phyloP scores from a whole-genome alignment of 495 filamentous ascomycete species.

The Hypoxylon crocopeplum region DNA sequence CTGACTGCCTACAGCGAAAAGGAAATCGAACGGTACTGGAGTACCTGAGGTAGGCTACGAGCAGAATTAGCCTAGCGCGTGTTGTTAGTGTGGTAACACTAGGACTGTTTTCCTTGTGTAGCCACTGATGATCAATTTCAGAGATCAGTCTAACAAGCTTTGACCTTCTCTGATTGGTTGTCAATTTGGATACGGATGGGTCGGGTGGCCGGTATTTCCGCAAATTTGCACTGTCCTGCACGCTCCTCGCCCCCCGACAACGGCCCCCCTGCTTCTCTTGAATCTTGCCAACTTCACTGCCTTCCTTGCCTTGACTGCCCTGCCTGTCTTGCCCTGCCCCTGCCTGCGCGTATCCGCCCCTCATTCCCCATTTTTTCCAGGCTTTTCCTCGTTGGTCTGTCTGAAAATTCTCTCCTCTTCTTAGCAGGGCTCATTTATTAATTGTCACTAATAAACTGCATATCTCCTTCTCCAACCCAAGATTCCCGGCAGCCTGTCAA shows the following conservation, averaged over 20 bases:
- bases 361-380: conserved; percentile 31
- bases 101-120: conserved; percentile 39
- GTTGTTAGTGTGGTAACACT: conserved; percentile 35
- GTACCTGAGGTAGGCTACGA: conserved; percentile 27
- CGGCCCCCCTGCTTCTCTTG: conserved; percentile 22
- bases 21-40: conserved; percentile 2
- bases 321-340: too few relatives aligned
- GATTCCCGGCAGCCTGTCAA: conserved; percentile 2
- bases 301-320: conserved; percentile 2
- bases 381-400: conserved; percentile 18
- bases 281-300: neutral
- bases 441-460: conserved; percentile 33
- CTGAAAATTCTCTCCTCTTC: conserved; percentile 19
- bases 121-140: conserved; percentile 39
- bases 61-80: conserved; percentile 22
- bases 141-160: conserved; percentile 33
- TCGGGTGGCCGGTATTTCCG: conserved; percentile 45
- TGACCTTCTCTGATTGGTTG: conserved; percentile 14
- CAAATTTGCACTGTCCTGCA: conserved; percentile 37
- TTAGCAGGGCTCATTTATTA: conserved; percentile 27
- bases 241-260: conserved; percentile 25
- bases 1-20: neutral
- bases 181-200: conserved; percentile 35
- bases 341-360: conserved; percentile 33
- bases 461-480: conserved; percentile 22